Conservation (phyloP, 2,329 filamentous ascomycete genomes). For the Colletotrichum tofieldiae region DNA sequence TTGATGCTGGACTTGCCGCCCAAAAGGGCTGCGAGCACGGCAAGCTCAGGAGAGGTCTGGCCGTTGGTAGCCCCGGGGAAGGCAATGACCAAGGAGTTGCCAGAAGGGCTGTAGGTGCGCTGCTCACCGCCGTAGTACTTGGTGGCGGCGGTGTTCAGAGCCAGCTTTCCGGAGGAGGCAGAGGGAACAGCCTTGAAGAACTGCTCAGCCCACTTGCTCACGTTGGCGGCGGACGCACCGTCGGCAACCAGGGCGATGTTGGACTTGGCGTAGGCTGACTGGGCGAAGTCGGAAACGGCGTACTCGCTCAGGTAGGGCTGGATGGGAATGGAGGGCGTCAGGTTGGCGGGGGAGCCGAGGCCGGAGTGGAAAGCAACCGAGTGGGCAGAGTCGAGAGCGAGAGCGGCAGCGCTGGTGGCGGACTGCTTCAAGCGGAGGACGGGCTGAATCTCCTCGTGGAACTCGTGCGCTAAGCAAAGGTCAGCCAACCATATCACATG, state of each 20-base stretch:
- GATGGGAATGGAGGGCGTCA: slow-evolving; percentile 79
- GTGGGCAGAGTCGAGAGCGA: slow-evolving; percentile 91
- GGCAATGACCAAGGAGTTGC: slow-evolving; percentile 89
- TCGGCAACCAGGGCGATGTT: slow-evolving; percentile 95
- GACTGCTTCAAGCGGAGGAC: slow-evolving; percentile 82
- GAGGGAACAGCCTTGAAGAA: slow-evolving; percentile 86
- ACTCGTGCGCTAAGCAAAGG: slow-evolving; percentile 80
- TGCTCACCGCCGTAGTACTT: slow-evolving; percentile 98
- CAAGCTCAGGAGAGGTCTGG: slow-evolving; percentile 90
- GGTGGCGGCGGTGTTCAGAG: slow-evolving; percentile 74
- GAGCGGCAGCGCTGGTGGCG: slow-evolving; percentile 74
- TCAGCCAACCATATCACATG: slow-evolving; percentile 35
- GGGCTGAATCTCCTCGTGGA: slow-evolving; percentile 87
- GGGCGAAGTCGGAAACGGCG: slow-evolving; percentile 82
- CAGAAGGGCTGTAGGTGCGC: slow-evolving; percentile 82
- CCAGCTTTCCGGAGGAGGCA: slow-evolving; percentile 65
- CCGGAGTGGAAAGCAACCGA: slow-evolving; percentile 92
- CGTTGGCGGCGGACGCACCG: slow-evolving; percentile 81
- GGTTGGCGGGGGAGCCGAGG: slow-evolving; percentile 84
- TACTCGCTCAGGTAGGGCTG: slow-evolving; percentile 86
- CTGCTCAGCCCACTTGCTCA: slow-evolving; percentile 91
- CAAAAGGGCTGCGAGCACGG: slow-evolving; percentile 89
- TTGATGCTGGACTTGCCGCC: slow-evolving; percentile 94
- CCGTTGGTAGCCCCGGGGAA: slow-evolving; percentile 91
- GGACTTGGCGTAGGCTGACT: slow-evolving; percentile 86